Evolutionary conservation across 148 eudicot genomes (phyloP), one percentile per base, ranked within the genome.

Genomic region (Vaccinium myrtillus): DNA sequence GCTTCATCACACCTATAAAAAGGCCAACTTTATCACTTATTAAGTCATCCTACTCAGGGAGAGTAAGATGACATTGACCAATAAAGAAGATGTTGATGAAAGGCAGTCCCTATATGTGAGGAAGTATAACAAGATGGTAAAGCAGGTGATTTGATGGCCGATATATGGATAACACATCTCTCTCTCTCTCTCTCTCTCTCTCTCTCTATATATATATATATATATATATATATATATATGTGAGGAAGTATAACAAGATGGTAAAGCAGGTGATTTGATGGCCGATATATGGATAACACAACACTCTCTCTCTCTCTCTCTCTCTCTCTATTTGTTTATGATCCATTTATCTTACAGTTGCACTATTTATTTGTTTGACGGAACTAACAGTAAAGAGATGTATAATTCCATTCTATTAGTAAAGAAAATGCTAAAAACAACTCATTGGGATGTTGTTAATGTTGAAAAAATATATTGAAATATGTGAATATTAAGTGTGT

Each of bases 71-170:
- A 79, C 49, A 59, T 53, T 36, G 54, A 19, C 78, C 23, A 78
- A 78, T n/a, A 39, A 53, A n/a, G 81, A 49, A 8, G 73, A 27
- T 67, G 46, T 43, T 43, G 81, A 84, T 63, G 55, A 50, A 9
- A 84, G 78, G 81, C 82, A 78, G 21, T 32, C 25, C 48, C 15
- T 14, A n/a, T 84, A 73, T 36, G 82, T 2, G 32, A 78, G 82
- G 39, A 84, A 84, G 67, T 78, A 58, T 13, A 18, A 77, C 12
- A 84, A 78, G 51, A 67, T 78, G 27, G 82, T 78, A 18, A 84
- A 84, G 6, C 82, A 78, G 86, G 67, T 84, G 50, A 83, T 56
- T 11, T 39, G 14, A 36, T 21, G 30, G 1, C 51, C 18, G 1
- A 76, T 8, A 76, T 36, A 36, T 36, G 3, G 39, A 46, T 1